A percentile compares a stretch with the other conserved stretches of the same genome.
Conservation (phyloP, 345 rosid genomes). For the Aurinia saxatilis region DNA sequence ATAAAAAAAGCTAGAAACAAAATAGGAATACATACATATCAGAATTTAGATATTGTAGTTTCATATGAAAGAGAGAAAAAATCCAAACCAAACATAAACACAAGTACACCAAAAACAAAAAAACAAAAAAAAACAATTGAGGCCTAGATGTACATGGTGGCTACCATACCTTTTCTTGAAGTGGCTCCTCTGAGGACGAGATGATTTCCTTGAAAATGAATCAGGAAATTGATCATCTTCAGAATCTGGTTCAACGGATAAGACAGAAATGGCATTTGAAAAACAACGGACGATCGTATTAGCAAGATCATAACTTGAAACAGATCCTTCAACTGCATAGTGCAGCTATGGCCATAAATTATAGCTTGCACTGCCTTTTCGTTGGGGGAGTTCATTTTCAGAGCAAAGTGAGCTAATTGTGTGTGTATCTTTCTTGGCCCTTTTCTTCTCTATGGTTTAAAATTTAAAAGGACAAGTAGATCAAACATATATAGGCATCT, state of each 20-base stretch:
- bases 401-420: background rate
- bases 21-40: too few relatives aligned
- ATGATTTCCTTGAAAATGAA: background rate
- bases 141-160: background rate
- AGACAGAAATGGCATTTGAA: constrained; percentile 11
- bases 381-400: background rate
- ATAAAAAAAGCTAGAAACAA: too few relatives aligned
- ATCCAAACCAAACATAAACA: too few relatives aligned
- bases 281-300: constrained; percentile 11
- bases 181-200: constrained; percentile 2
- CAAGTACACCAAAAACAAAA: too few relatives aligned
- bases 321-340: constrained; percentile 14
- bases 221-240: constrained; percentile 4
- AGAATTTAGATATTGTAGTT: too few relatives aligned
- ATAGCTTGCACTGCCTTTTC: constrained; percentile 21
- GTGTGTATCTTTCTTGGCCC: background rate
- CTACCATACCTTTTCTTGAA: constrained; percentile 19
- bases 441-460: background rate
- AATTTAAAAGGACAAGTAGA: background rate
- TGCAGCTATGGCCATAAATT: constrained; percentile 21
- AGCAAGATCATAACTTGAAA: constrained; percentile 20
- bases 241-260: background rate
- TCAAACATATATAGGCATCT: background rate
- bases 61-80: background rate
- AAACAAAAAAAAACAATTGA: background rate